Percentiles rank a stretch among this genome's conserved stretches.
Evolutionary conservation across 768 basidiomycete species (phyloP).

Genomic region (Dacryopinax spathularia): DNA sequence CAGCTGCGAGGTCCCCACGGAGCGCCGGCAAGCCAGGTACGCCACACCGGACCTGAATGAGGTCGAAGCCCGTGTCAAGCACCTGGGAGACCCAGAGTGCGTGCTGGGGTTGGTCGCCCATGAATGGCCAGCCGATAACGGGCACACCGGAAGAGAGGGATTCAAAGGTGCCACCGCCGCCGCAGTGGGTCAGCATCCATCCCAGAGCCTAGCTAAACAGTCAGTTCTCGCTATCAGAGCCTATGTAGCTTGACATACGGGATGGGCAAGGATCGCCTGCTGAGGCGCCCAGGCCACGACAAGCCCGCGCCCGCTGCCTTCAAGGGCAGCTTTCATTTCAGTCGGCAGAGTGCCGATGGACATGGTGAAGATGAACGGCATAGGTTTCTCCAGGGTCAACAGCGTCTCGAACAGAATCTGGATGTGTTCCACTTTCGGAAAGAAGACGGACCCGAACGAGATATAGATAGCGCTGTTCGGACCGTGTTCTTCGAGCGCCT

Average conservation of each 20-base stretch:
- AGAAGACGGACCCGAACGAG: constrained; percentile 1
- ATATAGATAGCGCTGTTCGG: neutral
- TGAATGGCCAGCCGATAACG: constrained; percentile 20
- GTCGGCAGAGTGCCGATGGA: constrained; percentile 10
- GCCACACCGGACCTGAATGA: constrained; percentile 16
- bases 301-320: constrained; percentile 13
- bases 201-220: constrained; percentile 12
- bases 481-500: neutral
- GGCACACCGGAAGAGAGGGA: constrained; percentile 17
- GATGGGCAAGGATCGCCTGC: constrained; percentile 17
- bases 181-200: constrained; percentile 20
- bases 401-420: neutral
- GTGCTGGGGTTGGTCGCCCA: constrained; percentile 18
- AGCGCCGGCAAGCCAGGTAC: constrained; percentile 12
- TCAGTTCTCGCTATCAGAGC: too few relatives aligned
- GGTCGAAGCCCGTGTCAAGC: constrained; percentile 14
- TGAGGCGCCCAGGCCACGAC: constrained; percentile 19
- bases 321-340: constrained; percentile 10
- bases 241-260: constrained; percentile 10
- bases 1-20: constrained; percentile 12
- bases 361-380: neutral
- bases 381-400: neutral
- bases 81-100: constrained; percentile 14
- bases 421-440: neutral
- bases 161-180: constrained; percentile 19